phyloP scores from a whole-genome alignment of 2,329 filamentous ascomycete species.

The Diaporthe amygdali region DNA sequence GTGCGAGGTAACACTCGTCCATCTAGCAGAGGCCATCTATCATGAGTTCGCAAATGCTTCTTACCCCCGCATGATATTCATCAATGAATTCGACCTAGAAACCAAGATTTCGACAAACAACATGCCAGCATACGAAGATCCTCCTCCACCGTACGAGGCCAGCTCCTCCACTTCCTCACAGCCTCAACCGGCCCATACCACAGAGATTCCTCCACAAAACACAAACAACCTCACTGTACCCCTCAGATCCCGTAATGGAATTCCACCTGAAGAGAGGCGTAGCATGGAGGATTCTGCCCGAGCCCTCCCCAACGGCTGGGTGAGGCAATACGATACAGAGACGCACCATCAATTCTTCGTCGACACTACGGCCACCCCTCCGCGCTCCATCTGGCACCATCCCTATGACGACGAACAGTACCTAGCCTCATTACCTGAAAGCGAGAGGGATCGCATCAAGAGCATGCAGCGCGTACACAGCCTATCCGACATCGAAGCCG shows the following conservation, averaged over 20 bases:
- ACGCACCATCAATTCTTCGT: conserved; percentile 67
- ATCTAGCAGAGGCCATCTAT: background rate
- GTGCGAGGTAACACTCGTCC: no score
- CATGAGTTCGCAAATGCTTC: background rate
- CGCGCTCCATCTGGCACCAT: conserved; percentile 65
- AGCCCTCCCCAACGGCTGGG: conserved; percentile 60
- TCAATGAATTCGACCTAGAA: background rate
- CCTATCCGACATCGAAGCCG: conserved; percentile 15
- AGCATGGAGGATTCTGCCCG: conserved; percentile 67
- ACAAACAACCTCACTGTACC: conserved; percentile 7
- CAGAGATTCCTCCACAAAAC: background rate
- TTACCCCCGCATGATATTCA: background rate
- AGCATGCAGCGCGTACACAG: conserved; percentile 11
- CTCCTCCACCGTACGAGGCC: conserved; percentile 1
- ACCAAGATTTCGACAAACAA: background rate
- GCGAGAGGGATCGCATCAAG: conserved; percentile 54
- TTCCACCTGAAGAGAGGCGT: conserved; percentile 56
- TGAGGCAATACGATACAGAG: conserved; percentile 59
- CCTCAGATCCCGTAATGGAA: conserved; percentile 49
- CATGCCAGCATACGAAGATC: background rate
- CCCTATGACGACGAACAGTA: conserved; percentile 65
- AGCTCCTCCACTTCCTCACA: background rate
- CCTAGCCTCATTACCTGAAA: conserved; percentile 49
- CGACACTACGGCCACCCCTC: conserved; percentile 58
- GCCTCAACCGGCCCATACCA: background rate